Evolutionary conservation across 2,329 filamentous ascomycete species (phyloP).

Genomic region (Aureobasidium sp.): DNA sequence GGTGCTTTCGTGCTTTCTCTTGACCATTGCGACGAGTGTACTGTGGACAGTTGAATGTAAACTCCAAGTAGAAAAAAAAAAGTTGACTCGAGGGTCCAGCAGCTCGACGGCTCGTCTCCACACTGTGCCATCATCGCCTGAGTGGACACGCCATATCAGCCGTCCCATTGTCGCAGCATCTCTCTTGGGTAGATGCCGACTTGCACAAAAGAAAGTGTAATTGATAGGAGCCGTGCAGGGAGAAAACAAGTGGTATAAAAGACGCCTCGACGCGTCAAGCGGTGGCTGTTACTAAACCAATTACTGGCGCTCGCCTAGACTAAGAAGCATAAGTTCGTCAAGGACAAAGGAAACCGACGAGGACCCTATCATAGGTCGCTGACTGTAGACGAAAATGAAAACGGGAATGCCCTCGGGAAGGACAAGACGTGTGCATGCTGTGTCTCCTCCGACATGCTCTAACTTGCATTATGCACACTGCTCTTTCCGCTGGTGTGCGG

Average conservation of each 20-base stretch:
- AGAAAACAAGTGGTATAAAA: neutral
- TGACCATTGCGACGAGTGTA: slow-evolving; percentile 21
- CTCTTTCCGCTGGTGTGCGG: neutral
- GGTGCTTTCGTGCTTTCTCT: slow-evolving; percentile 33
- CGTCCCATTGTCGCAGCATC: neutral
- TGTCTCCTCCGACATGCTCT: neutral
- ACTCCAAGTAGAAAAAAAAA: neutral
- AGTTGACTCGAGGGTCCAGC: slow-evolving; percentile 3
- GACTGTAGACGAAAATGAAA: neutral
- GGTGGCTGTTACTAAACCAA: neutral
- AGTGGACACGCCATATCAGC: neutral
- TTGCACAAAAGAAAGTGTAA: neutral
- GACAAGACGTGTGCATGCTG: neutral
- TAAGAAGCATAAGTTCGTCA: slow-evolving; percentile 10
- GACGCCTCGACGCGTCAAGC: slow-evolving; percentile 7
- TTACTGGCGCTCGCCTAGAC: slow-evolving; percentile 6
- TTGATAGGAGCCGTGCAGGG: neutral
- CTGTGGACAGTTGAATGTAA: neutral
- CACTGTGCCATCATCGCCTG: neutral
- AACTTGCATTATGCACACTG: neutral
- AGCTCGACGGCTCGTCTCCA: neutral
- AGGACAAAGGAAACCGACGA: slow-evolving; percentile 4
- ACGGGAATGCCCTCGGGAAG: neutral
- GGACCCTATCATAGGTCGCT: neutral
- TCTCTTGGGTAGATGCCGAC: neutral